Evolutionary conservation across 2,329 filamentous ascomycete genomes (phyloP).

Genomic region (Bipolaris zeicola): DNA sequence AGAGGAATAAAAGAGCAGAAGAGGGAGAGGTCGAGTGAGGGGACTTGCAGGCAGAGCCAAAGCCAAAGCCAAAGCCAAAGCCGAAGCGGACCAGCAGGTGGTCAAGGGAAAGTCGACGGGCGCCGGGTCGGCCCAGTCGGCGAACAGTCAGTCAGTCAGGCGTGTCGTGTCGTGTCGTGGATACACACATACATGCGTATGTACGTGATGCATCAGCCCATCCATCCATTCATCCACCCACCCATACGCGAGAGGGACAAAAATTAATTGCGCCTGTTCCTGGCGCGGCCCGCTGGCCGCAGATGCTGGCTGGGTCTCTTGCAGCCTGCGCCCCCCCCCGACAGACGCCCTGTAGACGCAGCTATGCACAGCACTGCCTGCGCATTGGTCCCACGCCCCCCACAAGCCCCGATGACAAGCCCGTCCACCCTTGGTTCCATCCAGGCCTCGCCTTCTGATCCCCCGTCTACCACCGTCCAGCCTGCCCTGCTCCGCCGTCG

Average conservation of each 20-base stretch:
- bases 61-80: not conserved
- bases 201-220: no score
- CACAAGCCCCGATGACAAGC: no score
- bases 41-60: not conserved
- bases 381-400: not conserved
- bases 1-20: not conserved
- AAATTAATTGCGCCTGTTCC: slow-evolving; percentile 26
- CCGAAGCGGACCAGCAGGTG: not conserved
- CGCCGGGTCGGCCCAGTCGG: slow-evolving; percentile 2
- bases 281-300: slow-evolving; percentile 24
- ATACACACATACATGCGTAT: slow-evolving; percentile 4
- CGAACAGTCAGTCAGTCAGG: not conserved
- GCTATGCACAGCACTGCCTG: slow-evolving; percentile 3
- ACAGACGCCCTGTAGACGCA: not conserved
- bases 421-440: not conserved
- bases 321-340: slow-evolving; percentile 9
- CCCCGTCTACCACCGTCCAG: not conserved
- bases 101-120: not conserved
- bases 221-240: no score
- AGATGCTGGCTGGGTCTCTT: slow-evolving; percentile 14
- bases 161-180: not conserved
- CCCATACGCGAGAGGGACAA: slow-evolving; percentile 7
- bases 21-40: not conserved
- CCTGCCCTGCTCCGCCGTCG: not conserved
- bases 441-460: not conserved